A percentile compares a stretch with the other conserved stretches of the same genome.
Evolutionary conservation across 202 grass and related monocot genomes (phyloP).

Genomic region (Setaria viridis): DNA sequence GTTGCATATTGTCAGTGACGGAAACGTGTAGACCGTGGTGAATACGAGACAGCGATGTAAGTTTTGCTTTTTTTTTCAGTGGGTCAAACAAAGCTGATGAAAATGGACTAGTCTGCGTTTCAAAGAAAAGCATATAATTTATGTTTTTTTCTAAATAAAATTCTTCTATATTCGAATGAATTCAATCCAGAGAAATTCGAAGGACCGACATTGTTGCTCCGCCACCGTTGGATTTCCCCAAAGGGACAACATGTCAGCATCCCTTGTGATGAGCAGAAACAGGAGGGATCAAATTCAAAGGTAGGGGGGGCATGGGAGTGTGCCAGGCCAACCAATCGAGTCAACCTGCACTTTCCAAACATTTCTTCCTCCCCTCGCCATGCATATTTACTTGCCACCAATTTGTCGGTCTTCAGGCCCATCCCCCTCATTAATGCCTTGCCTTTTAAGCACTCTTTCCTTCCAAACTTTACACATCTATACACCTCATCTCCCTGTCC

Average conservation of each 20-base stretch:
- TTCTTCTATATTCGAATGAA: neutral
- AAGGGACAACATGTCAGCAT: too few species aligned
- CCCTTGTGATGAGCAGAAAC: too few species aligned
- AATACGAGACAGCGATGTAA: neutral
- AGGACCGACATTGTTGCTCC: neutral
- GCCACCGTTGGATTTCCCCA: neutral
- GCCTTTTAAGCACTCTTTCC: constrained; percentile 94
- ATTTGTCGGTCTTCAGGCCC: constrained; percentile 62
- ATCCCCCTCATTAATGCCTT: constrained; percentile 70
- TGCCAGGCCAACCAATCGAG: constrained; percentile 47
- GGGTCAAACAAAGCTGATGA: neutral
- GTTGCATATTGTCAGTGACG: neutral
- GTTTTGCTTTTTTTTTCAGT: neutral
- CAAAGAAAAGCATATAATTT: neutral
- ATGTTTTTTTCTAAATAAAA: neutral
- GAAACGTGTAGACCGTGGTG: neutral
- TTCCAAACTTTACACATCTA: constrained; percentile 58
- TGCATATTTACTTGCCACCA: constrained; percentile 52
- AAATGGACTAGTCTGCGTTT: neutral
- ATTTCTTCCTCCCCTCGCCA: constrained; percentile 41
- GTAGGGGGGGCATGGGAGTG: neutral
- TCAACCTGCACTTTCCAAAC: constrained; percentile 53
- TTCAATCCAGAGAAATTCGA: neutral
- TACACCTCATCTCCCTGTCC: constrained; percentile 25
- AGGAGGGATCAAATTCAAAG: too few species aligned